Evolutionary conservation across 2,329 filamentous ascomycete species (phyloP).

Genomic region (Paecilomyces sp.): DNA sequence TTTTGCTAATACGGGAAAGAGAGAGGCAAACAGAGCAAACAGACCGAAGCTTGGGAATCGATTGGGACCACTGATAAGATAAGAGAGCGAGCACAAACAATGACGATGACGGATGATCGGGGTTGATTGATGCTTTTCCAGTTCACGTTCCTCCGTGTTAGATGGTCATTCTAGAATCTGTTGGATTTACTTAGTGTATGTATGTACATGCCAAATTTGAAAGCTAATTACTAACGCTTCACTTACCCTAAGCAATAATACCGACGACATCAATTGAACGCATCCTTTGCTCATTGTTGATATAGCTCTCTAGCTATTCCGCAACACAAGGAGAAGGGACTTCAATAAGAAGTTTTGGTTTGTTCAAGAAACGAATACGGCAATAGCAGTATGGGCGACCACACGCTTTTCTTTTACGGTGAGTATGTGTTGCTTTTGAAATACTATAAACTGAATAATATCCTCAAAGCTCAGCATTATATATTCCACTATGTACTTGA

Average conservation of each 20-base stretch:
- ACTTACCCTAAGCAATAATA: not conserved
- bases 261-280: not conserved
- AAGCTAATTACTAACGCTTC: too few relatives aligned
- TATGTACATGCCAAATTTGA: too few relatives aligned
- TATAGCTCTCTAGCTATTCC: not conserved
- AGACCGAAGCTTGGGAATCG: not conserved
- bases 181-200: too few relatives aligned
- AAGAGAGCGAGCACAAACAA: not conserved
- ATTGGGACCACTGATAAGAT: not conserved
- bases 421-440: conserved; percentile 1
- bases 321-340: too few relatives aligned
- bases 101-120: not conserved
- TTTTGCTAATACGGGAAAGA: not conserved
- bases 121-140: too few relatives aligned
- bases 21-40: not conserved
- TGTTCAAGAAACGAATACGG: not conserved
- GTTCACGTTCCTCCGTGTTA: not conserved
- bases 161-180: not conserved
- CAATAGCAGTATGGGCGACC: conserved; percentile 34
- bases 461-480: too few relatives aligned
- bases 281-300: not conserved
- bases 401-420: conserved; percentile 61
- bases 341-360: too few relatives aligned
- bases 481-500: too few relatives aligned
- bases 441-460: too few relatives aligned